These are phyloP conservation scores for Myxozyma vanderwaltii DNA, from an alignment of 805 yeast species.

Conservation along the genomic window DNA sequence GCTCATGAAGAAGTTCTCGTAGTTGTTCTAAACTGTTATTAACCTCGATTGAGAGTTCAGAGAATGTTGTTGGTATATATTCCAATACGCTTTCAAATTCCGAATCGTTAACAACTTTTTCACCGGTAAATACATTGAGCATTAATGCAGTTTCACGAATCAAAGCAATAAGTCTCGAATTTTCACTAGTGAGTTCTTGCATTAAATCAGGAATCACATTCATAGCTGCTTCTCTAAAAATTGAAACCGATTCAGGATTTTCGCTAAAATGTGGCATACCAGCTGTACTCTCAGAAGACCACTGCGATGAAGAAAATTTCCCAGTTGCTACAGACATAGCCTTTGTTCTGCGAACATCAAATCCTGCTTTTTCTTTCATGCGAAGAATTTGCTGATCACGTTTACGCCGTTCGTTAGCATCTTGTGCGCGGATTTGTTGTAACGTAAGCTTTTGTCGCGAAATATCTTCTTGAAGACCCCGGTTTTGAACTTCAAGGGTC, in stretches of 20 bases:
- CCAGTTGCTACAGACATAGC: constrained; percentile 19
- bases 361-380: constrained; percentile 34
- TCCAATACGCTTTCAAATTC: constrained; percentile 23
- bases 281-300: constrained; percentile 12
- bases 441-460: constrained; percentile 21
- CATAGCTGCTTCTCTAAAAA: constrained; percentile 17
- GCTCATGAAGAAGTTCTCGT: constrained; percentile 29
- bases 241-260: constrained; percentile 9
- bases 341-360: constrained; percentile 28
- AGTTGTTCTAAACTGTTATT: constrained; percentile 28
- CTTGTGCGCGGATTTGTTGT: constrained; percentile 27
- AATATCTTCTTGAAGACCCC: constrained; percentile 23
- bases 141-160: constrained; percentile 29
- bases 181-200: constrained; percentile 28
- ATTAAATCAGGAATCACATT: constrained; percentile 22
- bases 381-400: constrained; percentile 31
- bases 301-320: constrained; percentile 5
- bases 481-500: constrained; percentile 22
- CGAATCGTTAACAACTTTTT: constrained; percentile 16
- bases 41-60: constrained; percentile 30
- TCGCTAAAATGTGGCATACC: constrained; percentile 12
- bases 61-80: constrained; percentile 24
- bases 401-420: constrained; percentile 29
- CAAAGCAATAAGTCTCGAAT: constrained; percentile 25
- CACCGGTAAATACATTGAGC: constrained; percentile 29